Percentiles rank a stretch among this genome's conserved stretches.
Conservation (phyloP, 805 yeast species). For the Saccharomycopsis vini region DNA sequence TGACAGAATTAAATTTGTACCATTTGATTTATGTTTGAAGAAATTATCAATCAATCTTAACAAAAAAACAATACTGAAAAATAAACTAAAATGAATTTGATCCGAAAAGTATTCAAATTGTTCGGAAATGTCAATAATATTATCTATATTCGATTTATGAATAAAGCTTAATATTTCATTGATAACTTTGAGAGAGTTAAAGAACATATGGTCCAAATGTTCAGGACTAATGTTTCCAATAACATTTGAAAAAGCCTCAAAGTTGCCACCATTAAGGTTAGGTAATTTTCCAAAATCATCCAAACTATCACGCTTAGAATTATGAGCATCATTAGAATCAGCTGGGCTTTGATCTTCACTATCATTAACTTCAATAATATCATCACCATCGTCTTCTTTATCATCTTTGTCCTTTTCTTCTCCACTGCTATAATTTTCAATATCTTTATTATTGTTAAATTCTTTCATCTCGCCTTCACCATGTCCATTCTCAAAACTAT, state of each 20-base stretch:
- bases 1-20: neutral
- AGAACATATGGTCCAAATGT: constrained; percentile 7
- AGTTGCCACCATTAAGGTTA: constrained; percentile 1
- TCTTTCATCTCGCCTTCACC: neutral
- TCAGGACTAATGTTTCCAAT: neutral
- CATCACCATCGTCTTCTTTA: neutral
- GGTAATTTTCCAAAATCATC: neutral
- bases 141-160: constrained; percentile 9
- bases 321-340: neutral
- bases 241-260: constrained; percentile 13
- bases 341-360: neutral
- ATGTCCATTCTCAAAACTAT: too few species aligned
- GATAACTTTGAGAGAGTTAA: constrained; percentile 5
- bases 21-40: neutral
- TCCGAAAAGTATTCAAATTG: constrained; percentile 54
- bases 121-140: constrained; percentile 29
- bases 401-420: neutral
- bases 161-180: constrained; percentile 12
- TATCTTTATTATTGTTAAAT: neutral
- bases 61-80: constrained; percentile 10
- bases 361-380: neutral
- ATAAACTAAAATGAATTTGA: constrained; percentile 39
- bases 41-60: constrained; percentile 6
- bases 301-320: neutral
- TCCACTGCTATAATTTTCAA: neutral